Evolutionary conservation across 1,284 basidiomycete species (phyloP), one percentile per base, ranked within the genome.

Genomic region (Leucoagaricus sp.): DNA sequence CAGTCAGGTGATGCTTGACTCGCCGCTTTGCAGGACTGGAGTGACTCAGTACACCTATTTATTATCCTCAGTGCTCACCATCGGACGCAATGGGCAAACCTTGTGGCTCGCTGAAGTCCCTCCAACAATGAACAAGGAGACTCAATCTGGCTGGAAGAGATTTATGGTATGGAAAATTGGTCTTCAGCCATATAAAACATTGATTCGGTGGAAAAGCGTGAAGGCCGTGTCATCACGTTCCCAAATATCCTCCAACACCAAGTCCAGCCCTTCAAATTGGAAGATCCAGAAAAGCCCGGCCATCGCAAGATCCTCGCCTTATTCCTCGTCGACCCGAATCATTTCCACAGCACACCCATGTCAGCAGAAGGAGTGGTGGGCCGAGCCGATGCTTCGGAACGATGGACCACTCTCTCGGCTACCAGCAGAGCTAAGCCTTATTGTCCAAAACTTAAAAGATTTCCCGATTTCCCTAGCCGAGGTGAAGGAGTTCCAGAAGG

Each of bases 241-340:
- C 75, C 75, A 0, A 79, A 78, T 52, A 64, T 73, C 26, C 70
- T 72, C 47, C 76, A 76, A 58, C 75, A 78, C 61, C 66, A 66
- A 26, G 72, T 78, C 13, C 66, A 68, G 40, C 69, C 72, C 0
- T 78, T 78, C 64, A 50, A 64, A 28, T 71, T 80, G 13, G 62
- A 47, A 3, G 75, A 80, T 57, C 63, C 61, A 2, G 65, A 72
- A 1, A 71, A 72, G 49, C 72, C 73, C 0, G 79, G 78, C 1
- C 70, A 76, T 55, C 70, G 76, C 26, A 80, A 78, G 64, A 74
- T 83, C 42, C 61, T 81, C 6, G 74, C 73, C 0, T 62, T 80
- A 17, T 80, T 79, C 65, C 71, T 82, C 31, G 75, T 80, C 45
- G 77, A 81, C 61, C 79, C 80, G 0, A 66, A 66, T 74, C 9